These are phyloP conservation scores for Starmerella cellae DNA, from an alignment of 805 yeast genomes.

Conservation along the genomic window DNA sequence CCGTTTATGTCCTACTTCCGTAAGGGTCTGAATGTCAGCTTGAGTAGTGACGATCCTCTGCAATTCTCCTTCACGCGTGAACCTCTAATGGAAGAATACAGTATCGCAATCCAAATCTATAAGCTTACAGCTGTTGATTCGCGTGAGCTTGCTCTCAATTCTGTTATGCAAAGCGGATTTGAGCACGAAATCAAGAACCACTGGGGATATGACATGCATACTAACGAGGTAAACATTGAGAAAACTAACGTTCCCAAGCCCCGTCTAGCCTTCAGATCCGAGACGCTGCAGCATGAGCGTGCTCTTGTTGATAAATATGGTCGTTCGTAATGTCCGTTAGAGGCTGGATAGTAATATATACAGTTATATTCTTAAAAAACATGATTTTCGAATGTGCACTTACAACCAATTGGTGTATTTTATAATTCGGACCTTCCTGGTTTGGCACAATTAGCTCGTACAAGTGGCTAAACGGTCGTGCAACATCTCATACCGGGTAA, in stretches of 20 bases:
- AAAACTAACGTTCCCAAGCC: conserved; percentile 92
- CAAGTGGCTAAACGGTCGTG: too few species aligned
- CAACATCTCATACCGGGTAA: too few species aligned
- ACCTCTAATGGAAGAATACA: conserved; percentile 92
- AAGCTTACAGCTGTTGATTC: conserved; percentile 88
- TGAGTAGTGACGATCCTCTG: conserved; percentile 94
- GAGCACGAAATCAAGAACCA: conserved; percentile 75
- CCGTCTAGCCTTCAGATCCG: conserved; percentile 70
- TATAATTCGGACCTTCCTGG: too few species aligned
- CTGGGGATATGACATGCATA: conserved; percentile 61
- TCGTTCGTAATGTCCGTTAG: too few species aligned
- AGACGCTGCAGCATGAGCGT: conserved; percentile 65
- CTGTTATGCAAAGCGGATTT: conserved; percentile 89
- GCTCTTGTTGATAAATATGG: conserved; percentile 27
- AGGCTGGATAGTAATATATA: too few species aligned
- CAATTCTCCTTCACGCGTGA: conserved; percentile 96
- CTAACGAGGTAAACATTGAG: conserved; percentile 67
- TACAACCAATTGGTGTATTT: too few species aligned
- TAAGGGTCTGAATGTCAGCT: conserved; percentile 84
- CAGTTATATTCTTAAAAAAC: too few species aligned
- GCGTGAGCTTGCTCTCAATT: conserved; percentile 91
- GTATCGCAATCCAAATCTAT: conserved; percentile 96
- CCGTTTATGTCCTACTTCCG: conserved; percentile 86
- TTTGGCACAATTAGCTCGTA: too few species aligned
- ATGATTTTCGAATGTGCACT: too few species aligned